Percentiles rank a stretch among this genome's conserved stretches.
Evolutionary conservation across 2,329 filamentous ascomycete species (phyloP).

Genomic region (Xylaria sp.): DNA sequence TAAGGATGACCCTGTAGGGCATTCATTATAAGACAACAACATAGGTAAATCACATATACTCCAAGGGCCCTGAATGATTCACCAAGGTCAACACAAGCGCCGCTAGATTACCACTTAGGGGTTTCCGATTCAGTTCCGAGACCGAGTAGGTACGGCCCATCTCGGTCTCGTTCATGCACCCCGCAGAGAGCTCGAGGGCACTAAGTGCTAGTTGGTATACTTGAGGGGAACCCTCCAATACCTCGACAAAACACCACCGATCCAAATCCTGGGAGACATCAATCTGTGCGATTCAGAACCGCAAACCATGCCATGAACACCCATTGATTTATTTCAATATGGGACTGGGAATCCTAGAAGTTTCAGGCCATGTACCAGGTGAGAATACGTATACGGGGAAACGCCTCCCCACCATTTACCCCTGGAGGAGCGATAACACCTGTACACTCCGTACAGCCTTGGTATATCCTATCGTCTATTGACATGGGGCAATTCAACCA

Average conservation of each 20-base stretch:
- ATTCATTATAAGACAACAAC: neutral
- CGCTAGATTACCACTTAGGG: neutral
- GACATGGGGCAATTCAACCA: slow-evolving; percentile 44
- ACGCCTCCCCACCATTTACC: neutral
- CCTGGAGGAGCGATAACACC: neutral
- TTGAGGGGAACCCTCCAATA: slow-evolving; percentile 8
- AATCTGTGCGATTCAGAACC: slow-evolving; percentile 7
- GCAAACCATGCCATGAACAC: slow-evolving; percentile 15
- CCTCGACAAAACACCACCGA: neutral
- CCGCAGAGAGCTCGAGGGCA: slow-evolving; percentile 22
- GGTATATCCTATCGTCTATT: neutral
- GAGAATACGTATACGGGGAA: slow-evolving; percentile 37
- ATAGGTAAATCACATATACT: slow-evolving; percentile 2
- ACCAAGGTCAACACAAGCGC: neutral
- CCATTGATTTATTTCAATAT: slow-evolving; percentile 53
- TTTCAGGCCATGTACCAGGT: slow-evolving; percentile 80
- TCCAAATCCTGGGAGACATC: neutral
- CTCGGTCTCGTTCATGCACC: slow-evolving; percentile 29
- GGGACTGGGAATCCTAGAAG: slow-evolving; percentile 80
- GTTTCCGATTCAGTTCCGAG: slow-evolving; percentile 14
- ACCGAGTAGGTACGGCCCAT: neutral
- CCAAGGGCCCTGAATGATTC: slow-evolving; percentile 18
- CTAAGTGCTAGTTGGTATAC: neutral
- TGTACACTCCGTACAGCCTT: no score
- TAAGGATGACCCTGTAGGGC: neutral